These are phyloP conservation scores for Speleostelium caveatum DNA, from an alignment of 78 protist genomes.

Conservation along the genomic window DNA sequence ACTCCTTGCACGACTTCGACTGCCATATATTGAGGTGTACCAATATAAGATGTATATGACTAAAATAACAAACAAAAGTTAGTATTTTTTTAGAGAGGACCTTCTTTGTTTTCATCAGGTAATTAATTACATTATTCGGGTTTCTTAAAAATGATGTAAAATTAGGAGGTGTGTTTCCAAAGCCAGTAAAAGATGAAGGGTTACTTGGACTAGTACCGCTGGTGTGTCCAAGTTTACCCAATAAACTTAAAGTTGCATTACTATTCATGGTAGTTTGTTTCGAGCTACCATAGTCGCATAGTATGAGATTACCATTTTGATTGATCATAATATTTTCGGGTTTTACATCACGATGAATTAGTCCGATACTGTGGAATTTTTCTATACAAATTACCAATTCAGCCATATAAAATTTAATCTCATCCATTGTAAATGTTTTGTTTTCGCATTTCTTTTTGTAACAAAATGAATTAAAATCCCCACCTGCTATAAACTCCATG, in stretches of 20 bases:
- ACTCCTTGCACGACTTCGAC: slow-evolving; percentile 78
- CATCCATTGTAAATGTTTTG: slow-evolving; percentile 34
- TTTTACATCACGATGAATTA: slow-evolving; percentile 95
- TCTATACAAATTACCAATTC: slow-evolving; percentile 54
- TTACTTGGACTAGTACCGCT: background rate
- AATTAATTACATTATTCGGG: slow-evolving; percentile 17
- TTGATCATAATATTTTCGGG: slow-evolving; percentile 89
- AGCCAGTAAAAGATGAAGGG: slow-evolving; percentile 5
- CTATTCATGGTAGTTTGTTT: slow-evolving; percentile 21
- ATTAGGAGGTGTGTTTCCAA: slow-evolving; percentile 67
- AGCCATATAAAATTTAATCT: slow-evolving; percentile 64
- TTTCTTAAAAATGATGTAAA: slow-evolving; percentile 54
- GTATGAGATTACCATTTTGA: slow-evolving; percentile 84
- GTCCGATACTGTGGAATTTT: slow-evolving; percentile 88
- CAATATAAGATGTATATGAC: slow-evolving; percentile 63
- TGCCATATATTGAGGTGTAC: slow-evolving; percentile 80
- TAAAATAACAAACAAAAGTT: background rate
- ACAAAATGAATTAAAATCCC: slow-evolving; percentile 53
- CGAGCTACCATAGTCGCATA: slow-evolving; percentile 93
- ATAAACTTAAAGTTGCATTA: background rate
- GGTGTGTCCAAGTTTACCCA: background rate
- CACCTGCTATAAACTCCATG: slow-evolving; percentile 64
- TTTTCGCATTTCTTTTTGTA: slow-evolving; percentile 23
- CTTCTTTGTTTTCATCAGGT: background rate
- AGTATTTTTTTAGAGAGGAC: background rate